phyloP scores from a whole-genome alignment of 2,329 filamentous ascomycete genomes.

The Aspergillus proliferans region DNA sequence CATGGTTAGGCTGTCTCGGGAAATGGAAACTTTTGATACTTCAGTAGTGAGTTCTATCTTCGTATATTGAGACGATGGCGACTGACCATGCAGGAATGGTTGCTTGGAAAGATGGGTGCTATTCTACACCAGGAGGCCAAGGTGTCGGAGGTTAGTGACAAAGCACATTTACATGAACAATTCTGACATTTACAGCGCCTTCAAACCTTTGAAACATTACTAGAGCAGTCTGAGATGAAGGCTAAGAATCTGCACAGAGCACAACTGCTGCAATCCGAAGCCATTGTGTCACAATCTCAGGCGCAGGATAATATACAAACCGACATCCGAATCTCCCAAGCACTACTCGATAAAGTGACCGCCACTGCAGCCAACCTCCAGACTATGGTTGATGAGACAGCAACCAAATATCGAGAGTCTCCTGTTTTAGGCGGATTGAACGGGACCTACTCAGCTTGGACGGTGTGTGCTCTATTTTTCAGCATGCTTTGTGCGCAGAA shows the following conservation, averaged over 20 bases:
- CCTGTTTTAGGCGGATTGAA: slow-evolving; percentile 10
- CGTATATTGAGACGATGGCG: slow-evolving; percentile 1
- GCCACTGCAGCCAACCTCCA: slow-evolving; percentile 26
- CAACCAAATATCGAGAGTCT: slow-evolving; percentile 15
- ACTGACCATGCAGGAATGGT: slow-evolving; percentile 24
- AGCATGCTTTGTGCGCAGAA: slow-evolving; percentile 19
- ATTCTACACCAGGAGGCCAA: slow-evolving; percentile 28
- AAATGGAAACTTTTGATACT: slow-evolving; percentile 25
- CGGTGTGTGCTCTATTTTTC: slow-evolving; percentile 19
- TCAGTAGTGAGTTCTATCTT: slow-evolving; percentile 25
- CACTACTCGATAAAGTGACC: slow-evolving; percentile 25
- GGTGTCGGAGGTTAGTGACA: slow-evolving; percentile 25
- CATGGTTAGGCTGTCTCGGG: slow-evolving; percentile 21
- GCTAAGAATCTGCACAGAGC: slow-evolving; percentile 26
- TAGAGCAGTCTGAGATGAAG: slow-evolving; percentile 28
- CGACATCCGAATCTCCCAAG: slow-evolving; percentile 23
- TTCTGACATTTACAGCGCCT: slow-evolving; percentile 30
- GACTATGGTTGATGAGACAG: slow-evolving; percentile 24
- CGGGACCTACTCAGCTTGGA: slow-evolving; percentile 17
- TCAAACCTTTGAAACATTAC: slow-evolving; percentile 23
- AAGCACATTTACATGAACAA: background rate
- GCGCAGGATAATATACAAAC: slow-evolving; percentile 22
- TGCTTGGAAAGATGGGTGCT: slow-evolving; percentile 19
- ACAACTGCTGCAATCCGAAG: slow-evolving; percentile 30
- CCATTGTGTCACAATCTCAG: slow-evolving; percentile 18